Evolutionary conservation across 2,329 filamentous ascomycete genomes (phyloP), one percentile per base, ranked within the genome.

Genomic region (Malbranchea zuffiana): DNA sequence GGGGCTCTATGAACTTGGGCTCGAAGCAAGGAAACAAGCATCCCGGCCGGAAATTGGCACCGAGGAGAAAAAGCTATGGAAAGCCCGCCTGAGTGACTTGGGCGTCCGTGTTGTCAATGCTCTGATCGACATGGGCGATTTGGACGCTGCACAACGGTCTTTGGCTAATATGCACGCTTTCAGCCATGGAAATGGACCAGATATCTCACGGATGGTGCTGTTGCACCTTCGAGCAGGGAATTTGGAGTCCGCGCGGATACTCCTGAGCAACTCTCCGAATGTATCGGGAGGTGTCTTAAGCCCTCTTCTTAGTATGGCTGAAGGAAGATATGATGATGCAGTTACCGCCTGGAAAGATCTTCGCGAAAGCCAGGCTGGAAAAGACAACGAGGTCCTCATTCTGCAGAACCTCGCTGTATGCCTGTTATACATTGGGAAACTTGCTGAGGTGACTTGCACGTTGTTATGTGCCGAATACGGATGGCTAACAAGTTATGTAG

Each of bases 1-100:
- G 69, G 82, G 82, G 29, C 84, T 93, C 55, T 93, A 94, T 54
- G 86, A 94, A 44, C 70, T 96, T 2, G 86, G 80, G 0, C 63
- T 82, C 6, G 85, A 93, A 57, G 84, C 83, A 2, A 69, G 86
- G 12, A 63, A 66, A 2, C 69, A 72, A 39, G 65, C 83, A 4
- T 60, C 64, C 12, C 66, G 62, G 20, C 68, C 74, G 0, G 61
- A 55, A 8, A 54, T 58, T 25, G 68, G 72, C 6, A 66, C 71
- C 34, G 67, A 75, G 1, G 73, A 74, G 15, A 63, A 68, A 11
- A 65, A 69, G 45, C 48, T 80, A 4, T 96, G 88, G 88, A 76
- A 74, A 46, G 61, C 62, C 1, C 65, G 88, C 17, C 67, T 96
- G 1, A 63, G 69, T 1, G 86, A 95, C 44, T 66, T 95, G 2